A percentile compares a stretch with the other conserved stretches of the same genome.
These are phyloP conservation scores for Xylaria sp. DNA, from an alignment of 2,329 filamentous ascomycete species.

Conservation along the genomic window DNA sequence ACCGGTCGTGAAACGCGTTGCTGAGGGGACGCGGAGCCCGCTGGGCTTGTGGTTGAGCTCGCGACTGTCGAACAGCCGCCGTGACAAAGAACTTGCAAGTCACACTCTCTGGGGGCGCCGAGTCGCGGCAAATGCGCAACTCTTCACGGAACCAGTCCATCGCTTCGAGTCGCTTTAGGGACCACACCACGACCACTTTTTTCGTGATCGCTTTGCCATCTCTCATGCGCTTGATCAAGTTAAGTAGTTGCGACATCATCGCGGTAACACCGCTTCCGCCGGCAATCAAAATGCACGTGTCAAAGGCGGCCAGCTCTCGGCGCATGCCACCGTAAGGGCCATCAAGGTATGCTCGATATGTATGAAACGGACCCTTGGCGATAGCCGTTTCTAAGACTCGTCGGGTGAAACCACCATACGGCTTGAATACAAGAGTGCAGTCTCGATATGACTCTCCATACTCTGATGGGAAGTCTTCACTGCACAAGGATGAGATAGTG, in stretches of 20 bases:
- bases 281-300: slow-evolving; percentile 87
- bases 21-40: slow-evolving; percentile 60
- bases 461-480: slow-evolving; percentile 85
- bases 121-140: slow-evolving; percentile 83
- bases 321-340: slow-evolving; percentile 95
- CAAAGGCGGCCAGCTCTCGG: slow-evolving; percentile 82
- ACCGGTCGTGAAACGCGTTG: slow-evolving; percentile 74
- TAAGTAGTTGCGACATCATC: slow-evolving; percentile 82
- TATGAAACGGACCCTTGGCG: slow-evolving; percentile 82
- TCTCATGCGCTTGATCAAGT: slow-evolving; percentile 93
- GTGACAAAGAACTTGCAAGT: slow-evolving; percentile 96
- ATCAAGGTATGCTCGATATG: slow-evolving; percentile 86
- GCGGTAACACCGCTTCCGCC: slow-evolving; percentile 94
- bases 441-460: slow-evolving; percentile 86
- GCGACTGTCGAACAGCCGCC: slow-evolving; percentile 55
- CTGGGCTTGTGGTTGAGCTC: slow-evolving; percentile 28
- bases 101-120: slow-evolving; percentile 79
- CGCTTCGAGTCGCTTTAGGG: slow-evolving; percentile 81
- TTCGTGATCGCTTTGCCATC: slow-evolving; percentile 91
- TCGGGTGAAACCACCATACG: slow-evolving; percentile 84
- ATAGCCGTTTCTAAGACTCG: slow-evolving; percentile 78
- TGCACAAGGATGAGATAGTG: slow-evolving; percentile 87
- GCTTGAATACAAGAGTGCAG: slow-evolving; percentile 85
- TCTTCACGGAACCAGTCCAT: slow-evolving; percentile 99
- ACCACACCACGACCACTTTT: slow-evolving; percentile 89